phyloP scores from a whole-genome alignment of 176 grass and related monocot species.

The Triticum monococcum region DNA sequence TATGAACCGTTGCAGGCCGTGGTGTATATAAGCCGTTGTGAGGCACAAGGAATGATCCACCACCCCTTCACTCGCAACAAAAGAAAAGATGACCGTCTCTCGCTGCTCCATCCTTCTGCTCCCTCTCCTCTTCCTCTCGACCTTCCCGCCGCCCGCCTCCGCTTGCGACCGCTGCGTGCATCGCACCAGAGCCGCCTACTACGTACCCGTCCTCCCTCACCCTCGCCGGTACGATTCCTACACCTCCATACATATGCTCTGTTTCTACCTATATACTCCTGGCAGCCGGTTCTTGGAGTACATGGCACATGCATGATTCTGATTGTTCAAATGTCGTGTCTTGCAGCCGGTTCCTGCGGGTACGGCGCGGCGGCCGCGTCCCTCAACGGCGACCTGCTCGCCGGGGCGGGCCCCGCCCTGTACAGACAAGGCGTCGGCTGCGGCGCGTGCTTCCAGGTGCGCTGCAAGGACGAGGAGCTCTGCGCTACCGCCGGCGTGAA shows the following conservation, averaged over 20 bases:
- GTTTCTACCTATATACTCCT: not conserved
- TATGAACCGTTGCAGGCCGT: not conserved
- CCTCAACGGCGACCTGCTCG: conserved; percentile 53
- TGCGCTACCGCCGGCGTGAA: conserved; percentile 51
- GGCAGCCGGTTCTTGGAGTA: too few relatives aligned
- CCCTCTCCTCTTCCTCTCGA: not conserved
- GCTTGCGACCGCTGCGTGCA: conserved; percentile 78
- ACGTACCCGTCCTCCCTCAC: conserved; percentile 49
- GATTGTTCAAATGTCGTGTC: not conserved
- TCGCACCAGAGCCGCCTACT: conserved; percentile 46
- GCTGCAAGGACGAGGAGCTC: conserved; percentile 64
- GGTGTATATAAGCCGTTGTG: conserved; percentile 40
- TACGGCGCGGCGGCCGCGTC: conserved; percentile 60
- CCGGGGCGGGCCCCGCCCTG: conserved; percentile 39
- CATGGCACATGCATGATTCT: not conserved
- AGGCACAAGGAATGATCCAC: conserved; percentile 10
- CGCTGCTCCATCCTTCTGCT: not conserved
- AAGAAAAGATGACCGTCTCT: conserved; percentile 30
- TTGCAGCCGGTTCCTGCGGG: conserved; percentile 75
- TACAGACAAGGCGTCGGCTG: conserved; percentile 73
- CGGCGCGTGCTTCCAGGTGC: conserved; percentile 88
- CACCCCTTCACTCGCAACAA: not conserved
- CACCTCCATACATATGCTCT: not conserved
- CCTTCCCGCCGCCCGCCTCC: conserved; percentile 33
- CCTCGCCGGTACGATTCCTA: conserved; percentile 39